These are phyloP conservation scores for Hypoxylon rubiginosum DNA, from an alignment of 2,329 filamentous ascomycete species.

Conservation along the genomic window DNA sequence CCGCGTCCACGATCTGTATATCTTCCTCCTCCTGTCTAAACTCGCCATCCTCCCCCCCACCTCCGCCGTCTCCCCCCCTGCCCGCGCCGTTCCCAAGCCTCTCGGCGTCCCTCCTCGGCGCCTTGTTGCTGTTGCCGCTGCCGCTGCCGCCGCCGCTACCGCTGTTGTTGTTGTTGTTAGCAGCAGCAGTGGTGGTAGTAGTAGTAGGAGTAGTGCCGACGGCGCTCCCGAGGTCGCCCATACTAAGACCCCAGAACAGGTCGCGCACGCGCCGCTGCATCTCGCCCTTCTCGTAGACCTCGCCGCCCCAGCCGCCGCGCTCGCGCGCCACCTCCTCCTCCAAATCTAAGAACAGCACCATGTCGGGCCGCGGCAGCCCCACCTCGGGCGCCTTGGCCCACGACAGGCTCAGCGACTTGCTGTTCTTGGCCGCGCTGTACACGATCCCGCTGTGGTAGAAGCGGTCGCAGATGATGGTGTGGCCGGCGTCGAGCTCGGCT, in stretches of 20 bases:
- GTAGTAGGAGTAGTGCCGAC: too few species aligned
- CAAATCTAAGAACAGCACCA: slow-evolving; percentile 89
- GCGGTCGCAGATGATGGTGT: slow-evolving; percentile 86
- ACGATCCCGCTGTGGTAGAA: slow-evolving; percentile 97
- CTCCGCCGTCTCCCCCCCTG: slow-evolving; percentile 35
- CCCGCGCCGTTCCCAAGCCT: slow-evolving; percentile 36
- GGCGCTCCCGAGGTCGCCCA: slow-evolving; percentile 59
- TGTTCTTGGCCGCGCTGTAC: slow-evolving; percentile 90
- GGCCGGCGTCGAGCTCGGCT: slow-evolving; percentile 71
- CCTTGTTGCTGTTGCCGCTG: slow-evolving; percentile 24
- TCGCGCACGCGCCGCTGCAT: slow-evolving; percentile 85
- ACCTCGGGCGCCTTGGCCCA: slow-evolving; percentile 91
- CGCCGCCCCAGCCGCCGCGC: slow-evolving; percentile 88
- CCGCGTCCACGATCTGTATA: slow-evolving; percentile 67
- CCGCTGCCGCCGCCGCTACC: not conserved
- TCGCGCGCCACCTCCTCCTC: slow-evolving; percentile 77
- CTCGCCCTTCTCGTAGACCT: slow-evolving; percentile 87
- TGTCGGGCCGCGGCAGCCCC: slow-evolving; percentile 87
- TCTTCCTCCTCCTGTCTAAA: slow-evolving; percentile 67
- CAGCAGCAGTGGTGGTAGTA: too few species aligned
- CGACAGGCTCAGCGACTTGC: slow-evolving; percentile 74
- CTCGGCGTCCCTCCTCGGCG: slow-evolving; percentile 29
- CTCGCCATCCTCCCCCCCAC: slow-evolving; percentile 47
- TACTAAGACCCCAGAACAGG: slow-evolving; percentile 74
- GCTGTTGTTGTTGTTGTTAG: not conserved